These are phyloP conservation scores for Pugionium dolabratum DNA, from an alignment of 345 rosid genomes.

Conservation along the genomic window DNA sequence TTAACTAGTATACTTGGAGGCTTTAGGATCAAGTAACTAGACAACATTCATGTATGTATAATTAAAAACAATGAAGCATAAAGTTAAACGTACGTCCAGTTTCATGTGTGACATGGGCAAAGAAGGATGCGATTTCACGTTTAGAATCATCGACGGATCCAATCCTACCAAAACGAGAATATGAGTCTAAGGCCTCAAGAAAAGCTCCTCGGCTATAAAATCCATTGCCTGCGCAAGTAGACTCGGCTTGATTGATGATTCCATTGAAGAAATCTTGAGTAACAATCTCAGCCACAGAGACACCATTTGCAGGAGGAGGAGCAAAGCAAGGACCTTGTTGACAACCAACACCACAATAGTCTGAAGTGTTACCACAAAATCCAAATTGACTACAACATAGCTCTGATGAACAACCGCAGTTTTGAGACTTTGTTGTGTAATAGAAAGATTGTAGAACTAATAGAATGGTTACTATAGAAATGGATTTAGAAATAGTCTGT, in stretches of 20 bases:
- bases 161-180: conserved; percentile 53
- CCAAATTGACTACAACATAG: conserved; percentile 53
- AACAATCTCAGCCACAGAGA: conserved; percentile 46
- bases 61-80: not conserved
- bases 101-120: conserved; percentile 82
- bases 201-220: conserved; percentile 64
- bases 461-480: conserved; percentile 27
- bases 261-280: conserved; percentile 56
- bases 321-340: conserved; percentile 56
- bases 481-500: conserved; percentile 25
- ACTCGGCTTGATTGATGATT: conserved; percentile 51
- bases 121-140: conserved; percentile 81
- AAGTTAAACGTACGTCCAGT: conserved; percentile 63
- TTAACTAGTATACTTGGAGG: too few relatives aligned
- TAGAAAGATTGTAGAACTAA: conserved; percentile 16
- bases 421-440: conserved; percentile 29
- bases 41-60: not conserved
- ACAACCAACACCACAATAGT: conserved; percentile 57
- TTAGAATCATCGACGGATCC: conserved; percentile 53
- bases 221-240: conserved; percentile 54
- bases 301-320: conserved; percentile 44
- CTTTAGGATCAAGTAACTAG: too few relatives aligned
- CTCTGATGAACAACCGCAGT: conserved; percentile 48
- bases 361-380: conserved; percentile 45
- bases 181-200: conserved; percentile 52